Evolutionary conservation across 305 asterid genomes (phyloP).

Genomic region (Rubia tinctorum): DNA sequence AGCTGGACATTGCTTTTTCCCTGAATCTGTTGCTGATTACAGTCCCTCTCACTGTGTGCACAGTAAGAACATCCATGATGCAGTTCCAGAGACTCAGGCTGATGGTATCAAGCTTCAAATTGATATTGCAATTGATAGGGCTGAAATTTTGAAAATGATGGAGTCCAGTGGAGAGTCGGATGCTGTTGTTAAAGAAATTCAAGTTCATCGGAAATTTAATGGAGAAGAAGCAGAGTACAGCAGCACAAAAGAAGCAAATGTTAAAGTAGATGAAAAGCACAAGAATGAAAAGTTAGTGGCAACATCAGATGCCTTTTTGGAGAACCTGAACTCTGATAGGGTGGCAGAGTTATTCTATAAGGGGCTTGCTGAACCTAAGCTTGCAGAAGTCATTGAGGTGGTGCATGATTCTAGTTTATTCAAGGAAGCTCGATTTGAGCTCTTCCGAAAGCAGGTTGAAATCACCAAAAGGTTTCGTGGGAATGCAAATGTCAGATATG

Average conservation of each 20-base stretch:
- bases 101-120: constrained; percentile 52
- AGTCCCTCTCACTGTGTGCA: constrained; percentile 10
- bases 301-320: constrained; percentile 21
- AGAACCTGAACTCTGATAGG: constrained; percentile 34
- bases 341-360: constrained; percentile 49
- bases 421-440: constrained; percentile 59
- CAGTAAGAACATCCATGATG: constrained; percentile 24
- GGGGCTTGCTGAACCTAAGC: constrained; percentile 39
- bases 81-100: constrained; percentile 36
- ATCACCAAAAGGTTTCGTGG: constrained; percentile 72
- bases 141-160: constrained; percentile 34
- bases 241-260: constrained; percentile 22
- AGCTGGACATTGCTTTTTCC: constrained; percentile 79
- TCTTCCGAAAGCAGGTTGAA: constrained; percentile 77
- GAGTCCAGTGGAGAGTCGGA: constrained; percentile 81
- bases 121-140: constrained; percentile 60
- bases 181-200: constrained; percentile 43
- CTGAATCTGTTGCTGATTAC: constrained; percentile 51
- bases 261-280: constrained; percentile 28
- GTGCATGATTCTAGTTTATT: constrained; percentile 35
- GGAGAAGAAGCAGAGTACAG: constrained; percentile 36
- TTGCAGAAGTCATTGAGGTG: constrained; percentile 48
- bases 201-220: constrained; percentile 33
- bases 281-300: constrained; percentile 27
- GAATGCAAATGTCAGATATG: constrained; percentile 70